Conservation (phyloP, 1,284 basidiomycete species). For the Pseudozyma sp. region DNA sequence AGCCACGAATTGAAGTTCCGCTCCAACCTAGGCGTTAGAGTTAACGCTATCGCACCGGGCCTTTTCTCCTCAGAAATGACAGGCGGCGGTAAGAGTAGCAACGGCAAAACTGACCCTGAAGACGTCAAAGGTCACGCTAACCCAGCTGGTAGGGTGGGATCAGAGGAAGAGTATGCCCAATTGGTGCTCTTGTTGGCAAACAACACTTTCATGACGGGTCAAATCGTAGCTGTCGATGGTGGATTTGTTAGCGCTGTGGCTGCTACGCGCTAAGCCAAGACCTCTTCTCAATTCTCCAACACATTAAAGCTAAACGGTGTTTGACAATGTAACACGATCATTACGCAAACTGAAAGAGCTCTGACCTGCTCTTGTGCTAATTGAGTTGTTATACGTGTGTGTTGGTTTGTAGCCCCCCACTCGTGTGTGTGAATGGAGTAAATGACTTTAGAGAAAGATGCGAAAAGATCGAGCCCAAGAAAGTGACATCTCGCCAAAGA, state of each 20-base stretch:
- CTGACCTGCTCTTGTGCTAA: too few species aligned
- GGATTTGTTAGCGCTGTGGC: constrained; percentile 53
- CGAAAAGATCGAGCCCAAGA: too few species aligned
- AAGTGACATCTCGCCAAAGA: too few species aligned
- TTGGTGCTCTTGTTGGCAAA: constrained; percentile 49
- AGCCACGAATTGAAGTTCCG: constrained; percentile 54
- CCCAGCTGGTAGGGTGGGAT: constrained; percentile 53
- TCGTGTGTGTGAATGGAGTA: too few species aligned
- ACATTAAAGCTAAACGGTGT: too few species aligned
- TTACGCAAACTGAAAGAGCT: too few species aligned
- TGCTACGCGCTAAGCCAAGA: constrained; percentile 18
- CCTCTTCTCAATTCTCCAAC: background rate
- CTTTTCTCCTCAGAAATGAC: constrained; percentile 61
- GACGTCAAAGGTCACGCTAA: constrained; percentile 39
- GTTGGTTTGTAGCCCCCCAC: too few species aligned
- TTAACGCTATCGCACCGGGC: constrained; percentile 61
- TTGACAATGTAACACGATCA: too few species aligned
- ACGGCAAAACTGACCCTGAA: constrained; percentile 29
- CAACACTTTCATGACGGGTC: constrained; percentile 57
- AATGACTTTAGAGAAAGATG: too few species aligned
- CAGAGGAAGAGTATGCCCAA: constrained; percentile 51
- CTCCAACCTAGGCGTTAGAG: constrained; percentile 30
- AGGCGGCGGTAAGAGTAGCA: constrained; percentile 15
- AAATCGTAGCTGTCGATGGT: constrained; percentile 55
- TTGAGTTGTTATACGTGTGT: too few species aligned